A percentile compares a stretch with the other conserved stretches of the same genome.
These are phyloP conservation scores for Apophysomyces elegans DNA, from an alignment of 371 early-diverging fungal genomes.

Conservation along the genomic window DNA sequence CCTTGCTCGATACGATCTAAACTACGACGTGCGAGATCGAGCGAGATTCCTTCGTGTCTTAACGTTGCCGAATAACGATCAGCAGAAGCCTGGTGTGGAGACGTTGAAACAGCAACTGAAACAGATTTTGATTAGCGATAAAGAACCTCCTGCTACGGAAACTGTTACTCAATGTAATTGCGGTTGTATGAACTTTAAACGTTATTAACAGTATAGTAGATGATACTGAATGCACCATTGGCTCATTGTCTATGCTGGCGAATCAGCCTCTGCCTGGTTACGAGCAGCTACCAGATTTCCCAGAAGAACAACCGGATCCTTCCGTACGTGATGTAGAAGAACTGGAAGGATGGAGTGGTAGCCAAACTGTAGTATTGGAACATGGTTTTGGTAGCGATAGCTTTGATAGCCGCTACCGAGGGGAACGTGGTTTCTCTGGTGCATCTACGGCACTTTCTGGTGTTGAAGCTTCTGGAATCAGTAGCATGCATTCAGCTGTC, in stretches of 20 bases:
- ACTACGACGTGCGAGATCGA: constrained; percentile 91
- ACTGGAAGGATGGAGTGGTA: constrained; percentile 52
- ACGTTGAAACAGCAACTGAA: constrained; percentile 50
- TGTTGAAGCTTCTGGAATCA: constrained; percentile 44
- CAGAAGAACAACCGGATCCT: constrained; percentile 70
- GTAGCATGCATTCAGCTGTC: constrained; percentile 30
- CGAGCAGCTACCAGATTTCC: constrained; percentile 84
- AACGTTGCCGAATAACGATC: constrained; percentile 51
- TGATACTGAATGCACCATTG: constrained; percentile 72
- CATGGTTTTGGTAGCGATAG: constrained; percentile 62
- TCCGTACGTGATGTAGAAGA: constrained; percentile 64
- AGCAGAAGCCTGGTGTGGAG: constrained; percentile 42
- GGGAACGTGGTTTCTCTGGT: constrained; percentile 19
- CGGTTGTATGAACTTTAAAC: constrained; percentile 9
- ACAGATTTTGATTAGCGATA: constrained; percentile 55
- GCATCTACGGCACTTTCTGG: constrained; percentile 51
- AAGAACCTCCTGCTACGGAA: constrained; percentile 54
- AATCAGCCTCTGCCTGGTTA: constrained; percentile 77
- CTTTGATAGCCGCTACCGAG: constrained; percentile 42
- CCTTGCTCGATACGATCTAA: constrained; percentile 86
- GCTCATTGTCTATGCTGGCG: constrained; percentile 82
- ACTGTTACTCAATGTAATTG: constrained; percentile 31
- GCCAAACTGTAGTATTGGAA: constrained; percentile 45
- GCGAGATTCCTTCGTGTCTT: constrained; percentile 82
- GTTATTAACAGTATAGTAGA: constrained; percentile 29